Percentiles rank a stretch among this genome's conserved stretches.
Evolutionary conservation across 1,284 basidiomycete species (phyloP).

Genomic region (Earliella scabrosa): DNA sequence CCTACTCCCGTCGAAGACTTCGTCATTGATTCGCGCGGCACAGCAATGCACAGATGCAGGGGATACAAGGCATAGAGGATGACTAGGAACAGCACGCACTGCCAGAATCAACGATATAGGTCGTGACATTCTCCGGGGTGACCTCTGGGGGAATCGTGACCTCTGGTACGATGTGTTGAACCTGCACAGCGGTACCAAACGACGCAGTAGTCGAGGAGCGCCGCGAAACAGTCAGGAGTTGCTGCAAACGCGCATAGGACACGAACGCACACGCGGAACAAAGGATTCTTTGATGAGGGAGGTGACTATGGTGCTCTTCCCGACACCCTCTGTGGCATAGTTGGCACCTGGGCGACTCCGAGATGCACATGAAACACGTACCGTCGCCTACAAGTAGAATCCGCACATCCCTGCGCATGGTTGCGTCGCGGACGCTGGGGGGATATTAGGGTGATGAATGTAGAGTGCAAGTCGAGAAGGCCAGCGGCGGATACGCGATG

Average conservation of each 20-base stretch:
- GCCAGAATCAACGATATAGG: conserved; percentile 94
- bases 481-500: not conserved
- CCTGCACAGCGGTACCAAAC: conserved; percentile 46
- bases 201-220: not conserved
- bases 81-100: too few relatives aligned
- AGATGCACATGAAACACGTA: conserved; percentile 47
- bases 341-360: not conserved
- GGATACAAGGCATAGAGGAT: too few relatives aligned
- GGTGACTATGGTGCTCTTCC: conserved; percentile 94
- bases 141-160: conserved; percentile 96
- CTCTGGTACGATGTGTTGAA: conserved; percentile 91
- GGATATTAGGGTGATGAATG: conserved; percentile 6
- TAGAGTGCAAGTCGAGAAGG: conserved; percentile 5
- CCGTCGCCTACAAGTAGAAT: conserved; percentile 95
- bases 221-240: not conserved
- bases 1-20: too few relatives aligned
- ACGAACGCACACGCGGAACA: conserved; percentile 76
- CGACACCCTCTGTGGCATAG: conserved; percentile 76
- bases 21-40: too few relatives aligned
- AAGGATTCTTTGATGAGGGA: conserved; percentile 95
- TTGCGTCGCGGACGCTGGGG: conserved; percentile 12
- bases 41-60: too few relatives aligned
- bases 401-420: conserved; percentile 87
- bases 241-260: conserved; percentile 8
- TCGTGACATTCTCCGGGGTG: conserved; percentile 94